Percentiles rank a stretch among this genome's conserved stretches.
Conservation (phyloP, 768 basidiomycete species). For the Exidia glandulosa region DNA sequence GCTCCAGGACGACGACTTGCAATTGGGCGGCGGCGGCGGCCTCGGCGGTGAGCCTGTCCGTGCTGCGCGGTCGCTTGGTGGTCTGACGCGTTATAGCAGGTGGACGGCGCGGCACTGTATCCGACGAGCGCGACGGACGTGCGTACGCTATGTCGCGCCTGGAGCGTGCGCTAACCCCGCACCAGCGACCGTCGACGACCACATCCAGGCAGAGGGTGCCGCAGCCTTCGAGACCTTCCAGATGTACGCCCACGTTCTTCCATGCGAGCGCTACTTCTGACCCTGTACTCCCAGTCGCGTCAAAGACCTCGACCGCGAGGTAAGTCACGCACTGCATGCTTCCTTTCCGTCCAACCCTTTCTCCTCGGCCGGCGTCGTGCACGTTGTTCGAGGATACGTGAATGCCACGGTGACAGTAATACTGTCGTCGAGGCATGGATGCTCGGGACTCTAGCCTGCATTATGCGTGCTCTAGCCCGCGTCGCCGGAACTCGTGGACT, state of each 20-base stretch:
- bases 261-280: slow-evolving; percentile 3
- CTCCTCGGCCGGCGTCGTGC: too few relatives aligned
- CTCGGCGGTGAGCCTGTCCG: background rate
- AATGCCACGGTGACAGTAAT: too few relatives aligned
- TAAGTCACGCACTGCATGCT: slow-evolving; percentile 13
- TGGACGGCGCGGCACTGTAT: slow-evolving; percentile 20
- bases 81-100: background rate
- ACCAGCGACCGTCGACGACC: slow-evolving; percentile 55
- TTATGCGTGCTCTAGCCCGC: too few relatives aligned
- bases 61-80: too few relatives aligned
- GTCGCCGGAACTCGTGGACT: too few relatives aligned
- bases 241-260: slow-evolving; percentile 26
- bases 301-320: slow-evolving; percentile 56
- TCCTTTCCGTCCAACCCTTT: slow-evolving; percentile 2
- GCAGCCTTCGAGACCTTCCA: slow-evolving; percentile 55
- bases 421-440: too few relatives aligned
- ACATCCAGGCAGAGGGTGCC: slow-evolving; percentile 55
- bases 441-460: too few relatives aligned
- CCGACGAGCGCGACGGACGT: slow-evolving; percentile 61
- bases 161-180: background rate
- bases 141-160: slow-evolving; percentile 22
- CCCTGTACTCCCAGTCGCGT: slow-evolving; percentile 39
- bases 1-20: slow-evolving; percentile 27
- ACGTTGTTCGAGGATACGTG: too few relatives aligned
- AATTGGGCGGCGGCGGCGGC: too few relatives aligned